Conservation (phyloP, 345 rosid species). For the Geranium rotundifolium region DNA sequence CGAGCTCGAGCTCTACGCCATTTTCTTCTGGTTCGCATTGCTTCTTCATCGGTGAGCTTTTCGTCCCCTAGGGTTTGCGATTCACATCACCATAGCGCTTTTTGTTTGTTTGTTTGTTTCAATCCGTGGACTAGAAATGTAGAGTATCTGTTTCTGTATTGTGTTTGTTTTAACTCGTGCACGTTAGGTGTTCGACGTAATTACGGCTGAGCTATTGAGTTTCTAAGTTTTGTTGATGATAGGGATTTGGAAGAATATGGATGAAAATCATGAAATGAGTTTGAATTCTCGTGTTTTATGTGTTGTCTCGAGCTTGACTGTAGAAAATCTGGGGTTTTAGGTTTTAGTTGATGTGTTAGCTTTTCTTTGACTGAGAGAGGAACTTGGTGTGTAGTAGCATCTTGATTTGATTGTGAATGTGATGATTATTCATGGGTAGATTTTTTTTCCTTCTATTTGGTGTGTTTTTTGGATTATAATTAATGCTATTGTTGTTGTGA, state of each 20-base stretch:
- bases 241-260: neutral
- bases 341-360: neutral
- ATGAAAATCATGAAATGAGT: no score
- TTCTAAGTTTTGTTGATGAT: neutral
- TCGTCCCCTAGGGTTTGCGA: neutral
- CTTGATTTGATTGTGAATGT: neutral
- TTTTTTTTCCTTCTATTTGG: neutral
- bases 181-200: neutral
- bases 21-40: no score
- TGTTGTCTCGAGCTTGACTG: no score
- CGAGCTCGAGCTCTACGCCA: no score
- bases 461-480: neutral
- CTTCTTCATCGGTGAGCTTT: neutral
- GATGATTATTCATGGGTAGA: neutral
- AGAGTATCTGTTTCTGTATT: neutral
- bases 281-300: neutral
- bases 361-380: neutral
- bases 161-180: neutral
- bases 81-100: neutral
- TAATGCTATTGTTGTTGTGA: no score
- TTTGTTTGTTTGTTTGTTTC: neutral
- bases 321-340: neutral
- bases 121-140: neutral
- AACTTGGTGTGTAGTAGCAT: neutral
- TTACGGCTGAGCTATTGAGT: neutral